These are phyloP conservation scores for Lecanicillium sp. DNA, from an alignment of 2,329 filamentous ascomycete species.

Conservation along the genomic window DNA sequence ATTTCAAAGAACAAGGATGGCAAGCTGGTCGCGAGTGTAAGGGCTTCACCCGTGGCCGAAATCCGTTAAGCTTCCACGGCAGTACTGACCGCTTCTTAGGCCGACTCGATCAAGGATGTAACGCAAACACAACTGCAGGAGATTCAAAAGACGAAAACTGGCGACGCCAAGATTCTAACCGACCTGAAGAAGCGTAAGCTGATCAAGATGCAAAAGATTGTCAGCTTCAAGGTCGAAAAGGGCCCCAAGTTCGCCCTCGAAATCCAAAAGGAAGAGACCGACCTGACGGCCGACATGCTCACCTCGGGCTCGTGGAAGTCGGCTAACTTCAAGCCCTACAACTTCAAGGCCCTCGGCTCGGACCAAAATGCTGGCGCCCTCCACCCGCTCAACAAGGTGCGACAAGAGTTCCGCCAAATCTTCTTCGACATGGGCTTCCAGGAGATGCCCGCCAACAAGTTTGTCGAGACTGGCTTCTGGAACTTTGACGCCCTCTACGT, in stretches of 20 bases:
- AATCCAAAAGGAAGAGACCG: conserved; percentile 88
- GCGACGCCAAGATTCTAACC: conserved; percentile 68
- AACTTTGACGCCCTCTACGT: conserved; percentile 97
- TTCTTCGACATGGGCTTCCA: conserved; percentile 99
- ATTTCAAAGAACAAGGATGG: conserved; percentile 54
- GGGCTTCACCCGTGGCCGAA: conserved; percentile 12
- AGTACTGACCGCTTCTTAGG: conserved; percentile 24
- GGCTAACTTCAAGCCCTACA: conserved; percentile 74
- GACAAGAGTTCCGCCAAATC: conserved; percentile 91
- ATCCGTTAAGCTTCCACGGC: background rate
- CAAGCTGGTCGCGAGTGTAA: conserved; percentile 45
- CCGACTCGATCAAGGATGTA: conserved; percentile 70
- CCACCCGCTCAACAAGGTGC: conserved; percentile 83
- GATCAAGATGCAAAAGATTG: conserved; percentile 72
- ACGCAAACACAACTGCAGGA: conserved; percentile 68
- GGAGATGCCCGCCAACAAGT: conserved; percentile 93
- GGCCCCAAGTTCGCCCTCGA: conserved; percentile 82
- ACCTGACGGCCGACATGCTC: conserved; percentile 91
- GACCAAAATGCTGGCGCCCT: conserved; percentile 54
- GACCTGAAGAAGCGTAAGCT: conserved; percentile 93
- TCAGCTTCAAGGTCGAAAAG: conserved; percentile 77
- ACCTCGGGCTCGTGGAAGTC: conserved; percentile 84
- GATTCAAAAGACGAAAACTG: conserved; percentile 62
- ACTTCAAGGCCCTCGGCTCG: conserved; percentile 65
- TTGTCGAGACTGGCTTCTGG: conserved; percentile 94